A percentile compares a stretch with the other conserved stretches of the same genome.
These are phyloP conservation scores for Geosmithia putterillii DNA, from an alignment of 2,329 filamentous ascomycete species.

Conservation along the genomic window DNA sequence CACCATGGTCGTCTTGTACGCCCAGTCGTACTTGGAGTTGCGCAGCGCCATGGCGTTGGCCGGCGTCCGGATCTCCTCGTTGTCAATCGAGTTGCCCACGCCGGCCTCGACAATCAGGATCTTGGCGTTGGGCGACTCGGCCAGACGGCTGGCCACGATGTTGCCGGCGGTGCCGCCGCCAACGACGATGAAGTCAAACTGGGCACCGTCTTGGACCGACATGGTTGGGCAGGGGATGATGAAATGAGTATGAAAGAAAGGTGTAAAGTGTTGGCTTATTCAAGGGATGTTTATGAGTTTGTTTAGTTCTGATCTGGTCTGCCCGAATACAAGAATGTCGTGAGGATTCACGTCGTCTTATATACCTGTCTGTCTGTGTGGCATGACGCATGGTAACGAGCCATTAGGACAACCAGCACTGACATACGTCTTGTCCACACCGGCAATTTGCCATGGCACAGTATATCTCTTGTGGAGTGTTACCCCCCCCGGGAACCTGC, in stretches of 20 bases:
- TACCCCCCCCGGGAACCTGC: no score
- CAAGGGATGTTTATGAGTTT: no score
- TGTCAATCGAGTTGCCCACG: slow-evolving; percentile 30
- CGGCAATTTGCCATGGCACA: no score
- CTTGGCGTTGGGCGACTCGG: slow-evolving; percentile 21
- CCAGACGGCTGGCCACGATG: slow-evolving; percentile 21
- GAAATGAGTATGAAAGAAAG: neutral
- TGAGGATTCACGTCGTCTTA: no score
- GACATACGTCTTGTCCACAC: no score
- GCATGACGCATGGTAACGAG: no score
- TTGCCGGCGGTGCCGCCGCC: slow-evolving; percentile 23
- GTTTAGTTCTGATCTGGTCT: no score
- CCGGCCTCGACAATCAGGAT: slow-evolving; percentile 36
- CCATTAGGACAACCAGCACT: no score
- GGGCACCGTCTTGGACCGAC: slow-evolving; percentile 1
- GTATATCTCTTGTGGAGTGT: no score
- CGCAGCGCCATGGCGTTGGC: slow-evolving; percentile 39
- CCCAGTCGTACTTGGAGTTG: slow-evolving; percentile 44
- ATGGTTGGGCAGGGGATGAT: neutral
- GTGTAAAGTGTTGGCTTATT: no score
- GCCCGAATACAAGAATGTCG: no score
- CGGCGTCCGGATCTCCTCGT: slow-evolving; percentile 40
- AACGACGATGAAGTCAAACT: slow-evolving; percentile 16
- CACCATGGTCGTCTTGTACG: slow-evolving; percentile 49
- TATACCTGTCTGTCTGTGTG: no score